Evolutionary conservation across 768 basidiomycete genomes (phyloP), one percentile per base, ranked within the genome.

Genomic region (Rhizopogon vesiculosus): DNA sequence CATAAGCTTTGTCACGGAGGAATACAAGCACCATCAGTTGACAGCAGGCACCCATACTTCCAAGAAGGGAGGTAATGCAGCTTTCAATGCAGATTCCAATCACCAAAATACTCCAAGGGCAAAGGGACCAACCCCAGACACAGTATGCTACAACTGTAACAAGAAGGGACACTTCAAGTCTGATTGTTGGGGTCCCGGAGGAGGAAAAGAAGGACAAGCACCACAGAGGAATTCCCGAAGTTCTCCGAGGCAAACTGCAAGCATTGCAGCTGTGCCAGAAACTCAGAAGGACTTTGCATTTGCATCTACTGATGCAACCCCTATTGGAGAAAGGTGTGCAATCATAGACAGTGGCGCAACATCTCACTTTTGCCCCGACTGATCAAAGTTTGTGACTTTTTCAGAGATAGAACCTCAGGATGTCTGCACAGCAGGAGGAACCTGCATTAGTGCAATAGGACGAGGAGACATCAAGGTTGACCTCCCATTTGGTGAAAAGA

Each of bases 1-100:
- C 15, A 64, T 66, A 42, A 44, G 45, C 3, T 33, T 44, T 13
- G 33, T 67, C 2, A 51, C 39, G 13, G 57, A 66, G 3, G 62
- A 69, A 49, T 65, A 61, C 19, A 60, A 29, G 15, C 49, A 38
- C 3, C 5, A 3, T 7, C 25, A 7, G 7, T 8, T 41, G 13
- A 41, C 40, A 1, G n/a, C 7, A 7, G 3, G n/a, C 22, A 25
- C 25, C 5, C 40, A 7, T 3, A 8, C 16, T 0, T 6, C 40
- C 2, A 41, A 18, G 38, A 41, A n/a, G 2, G n/a, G 40, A 1
- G n/a, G 40, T 0, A 41, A n/a, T 41, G 13, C 38, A 15, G 38
- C 31, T 0, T 31, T 31, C 0, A 1, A 7, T 31, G 31, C 31
- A 31, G 31, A 31, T 31, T 1, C 31, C 0, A 25, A 1, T 25